Percentiles rank a stretch among this genome's conserved stretches.
These are phyloP conservation scores for Glycine tomentella DNA, from an alignment of 306 rosid genomes.

Conservation along the genomic window DNA sequence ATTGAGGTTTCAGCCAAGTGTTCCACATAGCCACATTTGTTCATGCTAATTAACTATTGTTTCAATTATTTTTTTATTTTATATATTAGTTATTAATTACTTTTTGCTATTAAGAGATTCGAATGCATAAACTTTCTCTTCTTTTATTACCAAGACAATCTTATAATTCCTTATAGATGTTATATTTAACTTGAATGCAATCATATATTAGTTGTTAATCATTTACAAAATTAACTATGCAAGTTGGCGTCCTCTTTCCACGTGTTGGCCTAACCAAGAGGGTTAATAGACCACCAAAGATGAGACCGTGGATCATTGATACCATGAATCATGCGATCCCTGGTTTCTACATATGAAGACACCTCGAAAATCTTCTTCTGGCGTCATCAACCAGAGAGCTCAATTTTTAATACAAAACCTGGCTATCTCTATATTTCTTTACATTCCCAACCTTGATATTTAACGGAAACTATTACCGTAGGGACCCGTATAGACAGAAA, in stretches of 20 bases:
- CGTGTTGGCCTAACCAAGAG: constrained; percentile 45
- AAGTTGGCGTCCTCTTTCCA: constrained; percentile 39
- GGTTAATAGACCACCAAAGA: constrained; percentile 36
- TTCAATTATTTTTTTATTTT: too few species aligned
- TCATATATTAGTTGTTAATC: constrained; percentile 15
- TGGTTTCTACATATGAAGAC: constrained; percentile 56
- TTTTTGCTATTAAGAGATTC: too few species aligned
- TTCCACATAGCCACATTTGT: background rate
- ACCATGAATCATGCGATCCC: constrained; percentile 62
- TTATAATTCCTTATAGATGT: background rate
- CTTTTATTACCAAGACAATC: too few species aligned
- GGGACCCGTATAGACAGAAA: constrained; percentile 49
- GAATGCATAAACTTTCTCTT: too few species aligned
- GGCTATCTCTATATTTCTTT: constrained; percentile 61
- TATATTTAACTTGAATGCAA: constrained; percentile 33
- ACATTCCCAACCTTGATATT: constrained; percentile 51
- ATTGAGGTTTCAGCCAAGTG: constrained; percentile 18
- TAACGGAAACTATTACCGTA: constrained; percentile 48
- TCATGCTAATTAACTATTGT: constrained; percentile 10
- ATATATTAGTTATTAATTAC: too few species aligned
- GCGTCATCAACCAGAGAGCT: constrained; percentile 59
- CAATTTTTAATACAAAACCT: constrained; percentile 52
- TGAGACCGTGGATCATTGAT: constrained; percentile 49
- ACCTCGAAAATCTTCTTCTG: constrained; percentile 55
- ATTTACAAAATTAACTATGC: background rate